Base-by-base conservation (phyloP, 1,139 yeast genomes). In the Lizanozyma gosingica region DNA sequence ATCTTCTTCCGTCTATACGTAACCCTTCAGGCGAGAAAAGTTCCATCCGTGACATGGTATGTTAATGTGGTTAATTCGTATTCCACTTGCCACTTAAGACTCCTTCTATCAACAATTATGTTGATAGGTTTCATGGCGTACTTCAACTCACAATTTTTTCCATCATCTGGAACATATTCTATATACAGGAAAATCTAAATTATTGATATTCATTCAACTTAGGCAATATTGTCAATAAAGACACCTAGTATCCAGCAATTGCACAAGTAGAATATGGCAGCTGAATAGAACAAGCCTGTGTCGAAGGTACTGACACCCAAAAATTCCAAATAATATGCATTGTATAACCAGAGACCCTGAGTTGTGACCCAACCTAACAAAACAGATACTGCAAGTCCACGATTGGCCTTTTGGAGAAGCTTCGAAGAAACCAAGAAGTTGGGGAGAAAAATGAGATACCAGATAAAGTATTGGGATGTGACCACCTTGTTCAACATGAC, bases 21-120 rank as follows among this genome's bases (percentile, higher is more conserved):
- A 92, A 71, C 3, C 97, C 98, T 60, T 90, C 97, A 2, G 96
- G 96, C 0, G 96, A 87, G 55, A 85, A 88, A 39, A 90, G 62
- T 64, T 90, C 98, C 59, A 80, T 67, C 43, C 84, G 67, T 35
- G 83, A 77, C 83, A 74, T 73, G 18, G 32, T 32, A 71, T 40
- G 73, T 74, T 45, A 67, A 72, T 11, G 59, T n/a, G n/a, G n/a
- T n/a, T n/a, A n/a, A n/a, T n/a, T n/a, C n/a, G n/a, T n/a, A n/a
- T n/a, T n/a, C n/a, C n/a, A n/a, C n/a, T n/a, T n/a, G n/a, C n/a
- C n/a, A n/a, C n/a, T n/a, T n/a, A n/a, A n/a, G n/a, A n/a, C n/a
- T n/a, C n/a, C n/a, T n/a, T n/a, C n/a, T n/a, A n/a, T n/a, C n/a
- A n/a, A n/a, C n/a, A n/a, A n/a, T n/a, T n/a, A n/a, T n/a, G n/a